These are phyloP conservation scores for Ogataea thermomethanolica DNA, from an alignment of 805 yeast genomes.

Conservation along the genomic window DNA sequence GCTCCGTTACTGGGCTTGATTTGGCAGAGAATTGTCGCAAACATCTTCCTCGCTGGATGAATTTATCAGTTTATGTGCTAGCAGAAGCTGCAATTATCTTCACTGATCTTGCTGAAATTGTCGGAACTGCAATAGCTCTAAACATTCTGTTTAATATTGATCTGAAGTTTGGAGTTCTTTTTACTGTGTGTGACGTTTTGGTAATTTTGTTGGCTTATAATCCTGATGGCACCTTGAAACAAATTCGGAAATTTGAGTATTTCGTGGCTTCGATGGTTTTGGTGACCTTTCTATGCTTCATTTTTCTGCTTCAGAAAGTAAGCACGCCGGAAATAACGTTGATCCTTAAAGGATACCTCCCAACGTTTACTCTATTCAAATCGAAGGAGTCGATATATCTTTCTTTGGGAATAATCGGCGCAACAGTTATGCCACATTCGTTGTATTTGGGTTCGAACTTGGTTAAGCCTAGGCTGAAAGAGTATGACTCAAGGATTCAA, in stretches of 20 bases:
- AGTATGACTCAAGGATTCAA: constrained; percentile 53
- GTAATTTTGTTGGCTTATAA: constrained; percentile 74
- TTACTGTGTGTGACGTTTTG: constrained; percentile 81
- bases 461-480: constrained; percentile 79
- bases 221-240: constrained; percentile 70
- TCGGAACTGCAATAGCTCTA: constrained; percentile 86
- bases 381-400: constrained; percentile 68
- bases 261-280: constrained; percentile 69
- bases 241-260: constrained; percentile 72
- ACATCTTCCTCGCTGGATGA: constrained; percentile 66
- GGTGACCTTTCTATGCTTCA: constrained; percentile 73
- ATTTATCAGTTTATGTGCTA: constrained; percentile 57
- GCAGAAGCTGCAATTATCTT: constrained; percentile 89
- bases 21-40: constrained; percentile 79
- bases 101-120: constrained; percentile 91
- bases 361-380: constrained; percentile 49
- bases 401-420: constrained; percentile 83
- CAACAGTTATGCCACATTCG: constrained; percentile 94
- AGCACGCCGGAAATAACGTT: constrained; percentile 45
- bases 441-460: constrained; percentile 81
- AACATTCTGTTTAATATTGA: constrained; percentile 76
- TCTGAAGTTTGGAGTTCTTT: constrained; percentile 64
- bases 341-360: constrained; percentile 68
- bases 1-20: constrained; percentile 87
- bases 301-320: constrained; percentile 61